phyloP scores from a whole-genome alignment of 345 rosid genomes.

The Aquilaria yunnanensis region DNA sequence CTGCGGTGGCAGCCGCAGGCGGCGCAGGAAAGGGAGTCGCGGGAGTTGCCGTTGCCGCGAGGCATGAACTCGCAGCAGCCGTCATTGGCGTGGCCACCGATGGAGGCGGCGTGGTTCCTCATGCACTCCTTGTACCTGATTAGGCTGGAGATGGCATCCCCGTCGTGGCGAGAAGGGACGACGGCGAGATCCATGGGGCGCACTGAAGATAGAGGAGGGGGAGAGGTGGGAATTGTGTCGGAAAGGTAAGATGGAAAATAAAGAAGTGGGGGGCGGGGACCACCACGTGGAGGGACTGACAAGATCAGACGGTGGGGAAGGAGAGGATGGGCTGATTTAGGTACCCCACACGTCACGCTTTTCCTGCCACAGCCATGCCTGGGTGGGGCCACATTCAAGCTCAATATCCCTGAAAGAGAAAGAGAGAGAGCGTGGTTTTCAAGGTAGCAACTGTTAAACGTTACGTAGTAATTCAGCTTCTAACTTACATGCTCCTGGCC shows the following conservation, averaged over 20 bases:
- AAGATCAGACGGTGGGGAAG: constrained; percentile 3
- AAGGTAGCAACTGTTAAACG: not conserved
- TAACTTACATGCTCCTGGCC: too few relatives aligned
- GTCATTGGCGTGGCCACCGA: constrained; percentile 47
- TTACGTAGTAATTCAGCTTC: too few relatives aligned
- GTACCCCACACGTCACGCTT: constrained; percentile 22
- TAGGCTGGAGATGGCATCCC: not conserved
- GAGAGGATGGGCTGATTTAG: constrained; percentile 13
- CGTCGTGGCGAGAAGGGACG: constrained; percentile 10
- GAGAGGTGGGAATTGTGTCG: not conserved
- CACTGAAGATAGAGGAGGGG: not conserved
- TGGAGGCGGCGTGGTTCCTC: constrained; percentile 45
- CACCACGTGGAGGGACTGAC: constrained; percentile 18
- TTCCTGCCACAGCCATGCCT: constrained; percentile 15
- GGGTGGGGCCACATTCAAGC: not conserved
- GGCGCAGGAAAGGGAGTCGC: constrained; percentile 32
- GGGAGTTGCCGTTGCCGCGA: constrained; percentile 11
- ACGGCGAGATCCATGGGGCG: constrained; percentile 21
- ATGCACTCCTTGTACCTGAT: constrained; percentile 18
- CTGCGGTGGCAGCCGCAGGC: constrained; percentile 55
- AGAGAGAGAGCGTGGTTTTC: not conserved
- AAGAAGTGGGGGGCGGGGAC: constrained; percentile 14
- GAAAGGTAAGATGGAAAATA: constrained; percentile 1
- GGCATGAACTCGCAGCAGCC: constrained; percentile 61
- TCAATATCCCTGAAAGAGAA: not conserved